phyloP scores from a whole-genome alignment of 257 asterid genomes.

The Dorcoceras hygrometricum region DNA sequence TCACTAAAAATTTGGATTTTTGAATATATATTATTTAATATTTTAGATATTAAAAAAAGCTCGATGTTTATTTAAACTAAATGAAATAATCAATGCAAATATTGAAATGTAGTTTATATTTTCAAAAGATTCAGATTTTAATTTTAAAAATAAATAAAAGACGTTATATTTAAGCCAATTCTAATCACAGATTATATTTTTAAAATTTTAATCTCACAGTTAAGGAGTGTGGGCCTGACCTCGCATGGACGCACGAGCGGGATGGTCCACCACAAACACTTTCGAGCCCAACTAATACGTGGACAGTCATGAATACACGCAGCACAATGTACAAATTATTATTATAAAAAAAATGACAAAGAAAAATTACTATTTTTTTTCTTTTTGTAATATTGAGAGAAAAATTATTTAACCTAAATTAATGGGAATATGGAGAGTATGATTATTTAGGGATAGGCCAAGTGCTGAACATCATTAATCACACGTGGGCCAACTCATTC shows the following conservation, averaged over 20 bases:
- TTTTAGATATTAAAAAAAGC: too few relatives aligned
- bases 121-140: too few relatives aligned
- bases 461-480: slow-evolving; percentile 70
- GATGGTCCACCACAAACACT: slow-evolving; percentile 48
- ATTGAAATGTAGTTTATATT: too few relatives aligned
- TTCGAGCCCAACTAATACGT: slow-evolving; percentile 29
- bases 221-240: slow-evolving; percentile 46
- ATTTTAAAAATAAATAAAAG: too few relatives aligned
- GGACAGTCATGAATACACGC: slow-evolving; percentile 30
- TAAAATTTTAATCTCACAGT: background rate
- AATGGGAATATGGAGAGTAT: slow-evolving; percentile 49
- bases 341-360: background rate
- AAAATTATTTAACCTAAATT: slow-evolving; percentile 19
- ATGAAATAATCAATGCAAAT: too few relatives aligned
- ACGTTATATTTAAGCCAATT: too few relatives aligned
- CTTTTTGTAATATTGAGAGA: background rate
- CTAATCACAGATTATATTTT: background rate
- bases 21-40: too few relatives aligned
- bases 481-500: slow-evolving; percentile 79
- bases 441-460: slow-evolving; percentile 46
- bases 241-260: slow-evolving; percentile 83
- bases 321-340: slow-evolving; percentile 15
- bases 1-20: too few relatives aligned
- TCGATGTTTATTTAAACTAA: too few relatives aligned
- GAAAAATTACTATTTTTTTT: background rate